A percentile compares a stretch with the other conserved stretches of the same genome.
phyloP scores from a whole-genome alignment of 495 filamentous ascomycete genomes.

The Aspergillus panamensis region DNA sequence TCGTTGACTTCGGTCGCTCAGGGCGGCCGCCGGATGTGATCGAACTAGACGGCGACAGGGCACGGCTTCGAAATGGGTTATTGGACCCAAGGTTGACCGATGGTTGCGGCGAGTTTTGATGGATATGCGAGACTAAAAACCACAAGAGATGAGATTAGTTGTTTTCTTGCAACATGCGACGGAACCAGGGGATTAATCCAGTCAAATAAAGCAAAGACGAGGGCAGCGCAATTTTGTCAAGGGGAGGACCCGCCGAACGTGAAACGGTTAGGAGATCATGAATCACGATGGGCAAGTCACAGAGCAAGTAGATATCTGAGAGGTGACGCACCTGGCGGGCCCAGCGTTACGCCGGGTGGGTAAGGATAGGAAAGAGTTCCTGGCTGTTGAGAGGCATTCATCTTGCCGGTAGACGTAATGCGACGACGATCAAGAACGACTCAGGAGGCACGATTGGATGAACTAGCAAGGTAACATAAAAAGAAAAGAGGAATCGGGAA shows the following conservation, averaged over 20 bases:
- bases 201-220: constrained; percentile 15
- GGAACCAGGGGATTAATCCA: constrained; percentile 6
- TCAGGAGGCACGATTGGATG: constrained; percentile 16
- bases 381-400: constrained; percentile 39
- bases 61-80: constrained; percentile 96
- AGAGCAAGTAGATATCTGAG: constrained; percentile 11
- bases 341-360: constrained; percentile 39
- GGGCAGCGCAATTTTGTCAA: constrained; percentile 11
- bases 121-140: constrained; percentile 15
- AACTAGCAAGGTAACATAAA: constrained; percentile 11
- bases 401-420: constrained; percentile 25
- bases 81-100: constrained; percentile 77
- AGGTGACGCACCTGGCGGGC: constrained; percentile 40
- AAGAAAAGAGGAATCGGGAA: constrained; percentile 10
- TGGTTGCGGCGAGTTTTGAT: constrained; percentile 45
- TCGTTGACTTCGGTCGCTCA: constrained; percentile 75
- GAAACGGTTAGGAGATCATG: constrained; percentile 21
- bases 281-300: constrained; percentile 9
- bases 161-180: not conserved
- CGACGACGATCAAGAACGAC: constrained; percentile 20
- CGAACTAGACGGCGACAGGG: constrained; percentile 65
- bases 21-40: constrained; percentile 38
- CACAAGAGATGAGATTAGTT: constrained; percentile 16
- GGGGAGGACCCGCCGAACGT: constrained; percentile 15
- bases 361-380: constrained; percentile 31